Evolutionary conservation across 257 asterid species (phyloP), one percentile per base, ranked within the genome.

Genomic region (Ilex aquifolium): DNA sequence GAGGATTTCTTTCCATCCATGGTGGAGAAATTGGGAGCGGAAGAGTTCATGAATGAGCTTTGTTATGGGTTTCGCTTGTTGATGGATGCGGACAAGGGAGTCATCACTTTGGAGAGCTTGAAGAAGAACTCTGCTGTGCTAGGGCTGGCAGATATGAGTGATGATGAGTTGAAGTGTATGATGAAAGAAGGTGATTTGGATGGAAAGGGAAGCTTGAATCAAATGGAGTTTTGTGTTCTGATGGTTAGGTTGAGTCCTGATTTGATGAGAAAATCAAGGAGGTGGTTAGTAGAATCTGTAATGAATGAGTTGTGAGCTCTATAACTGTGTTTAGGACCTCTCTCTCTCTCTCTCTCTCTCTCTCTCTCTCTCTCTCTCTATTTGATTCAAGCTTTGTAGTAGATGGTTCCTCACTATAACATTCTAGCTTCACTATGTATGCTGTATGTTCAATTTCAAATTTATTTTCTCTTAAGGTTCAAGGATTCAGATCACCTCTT

Each of bases 1-100:
- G 84, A 88, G 73, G 96, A 88, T 71, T 79, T 65, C 10, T 85
- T 88, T 11, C 96, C 96, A n/a, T 62, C 86, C 4, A 88, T 88
- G 95, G 85, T 80, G 57, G 86, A 88, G 74, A 88, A 78, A 36
- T 72, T 88, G 64, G 96, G 96, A 0, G 74, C 82, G 3, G 84
- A 85, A 31, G 90, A 91, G 21, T 80, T 88, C 56, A 21, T 88
- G 83, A 49, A 75, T 0, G 96, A 88, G 79, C 81, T 88, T 15
- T 75, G 83, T 27, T 83, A 83, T 40, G 96, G 95, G 50, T 88
- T 88, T 54, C 65, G 68, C 3, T 5, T 83, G 61, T 55, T 88
- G 66, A 79, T 77, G 85, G 95, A 88, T 64, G 12, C 53, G 3
- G 82, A 82, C 16, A 83, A 71, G 58, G 75, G 79, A 55, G 69